These are phyloP conservation scores for Fusarium udum DNA, from an alignment of 2,329 filamentous ascomycete genomes.

Conservation along the genomic window DNA sequence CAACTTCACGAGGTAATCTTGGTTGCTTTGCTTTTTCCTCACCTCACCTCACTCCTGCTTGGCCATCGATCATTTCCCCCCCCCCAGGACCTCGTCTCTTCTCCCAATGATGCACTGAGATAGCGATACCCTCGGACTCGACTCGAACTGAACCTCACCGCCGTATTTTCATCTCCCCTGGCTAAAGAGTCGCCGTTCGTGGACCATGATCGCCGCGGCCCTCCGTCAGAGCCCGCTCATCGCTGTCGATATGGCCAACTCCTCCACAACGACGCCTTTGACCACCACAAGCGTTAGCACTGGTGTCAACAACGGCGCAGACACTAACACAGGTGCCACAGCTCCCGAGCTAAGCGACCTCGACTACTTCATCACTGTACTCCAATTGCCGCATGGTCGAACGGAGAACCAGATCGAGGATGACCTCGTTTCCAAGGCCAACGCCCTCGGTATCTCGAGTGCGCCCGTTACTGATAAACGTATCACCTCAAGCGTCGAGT, in stretches of 20 bases:
- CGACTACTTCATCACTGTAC: constrained; percentile 53
- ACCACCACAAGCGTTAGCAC: constrained; percentile 26
- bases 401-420: constrained; percentile 54
- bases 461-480: constrained; percentile 46
- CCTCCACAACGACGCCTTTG: constrained; percentile 25
- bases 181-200: constrained; percentile 14
- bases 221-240: constrained; percentile 31
- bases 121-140: constrained; percentile 2
- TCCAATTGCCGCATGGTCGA: constrained; percentile 46
- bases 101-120: constrained; percentile 37
- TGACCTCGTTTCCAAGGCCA: constrained; percentile 49
- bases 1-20: constrained; percentile 3
- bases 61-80: neutral
- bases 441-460: constrained; percentile 49
- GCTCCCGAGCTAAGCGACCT: constrained; percentile 53
- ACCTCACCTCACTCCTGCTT: neutral
- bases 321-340: constrained; percentile 25
- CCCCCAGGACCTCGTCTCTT: neutral
- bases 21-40: neutral
- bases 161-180: constrained; percentile 13
- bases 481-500: constrained; percentile 53
- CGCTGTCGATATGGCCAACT: constrained; percentile 34
- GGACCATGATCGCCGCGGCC: constrained; percentile 31
- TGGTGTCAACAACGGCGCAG: constrained; percentile 21
- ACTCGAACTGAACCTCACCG: constrained; percentile 25